Evolutionary conservation across 2,329 filamentous ascomycete genomes (phyloP).

Genomic region (Stachybotrys chlorohalonatus): DNA sequence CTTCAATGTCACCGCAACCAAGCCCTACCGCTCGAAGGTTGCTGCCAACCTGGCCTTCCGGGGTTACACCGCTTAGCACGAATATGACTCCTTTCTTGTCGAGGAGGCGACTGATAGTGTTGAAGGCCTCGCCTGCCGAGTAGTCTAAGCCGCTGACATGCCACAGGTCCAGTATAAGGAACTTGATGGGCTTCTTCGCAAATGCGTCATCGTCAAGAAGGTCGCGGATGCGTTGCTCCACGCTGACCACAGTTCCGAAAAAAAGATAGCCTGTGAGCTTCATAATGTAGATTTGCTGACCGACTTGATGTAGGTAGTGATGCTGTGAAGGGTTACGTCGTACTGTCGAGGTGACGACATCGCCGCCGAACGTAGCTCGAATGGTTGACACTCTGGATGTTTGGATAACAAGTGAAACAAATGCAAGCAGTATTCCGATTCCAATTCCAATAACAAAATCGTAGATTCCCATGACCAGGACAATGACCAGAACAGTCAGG

Average conservation of each 20-base stretch:
- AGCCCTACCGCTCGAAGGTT: constrained; percentile 79
- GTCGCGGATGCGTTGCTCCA: constrained; percentile 78
- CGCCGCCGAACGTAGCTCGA: constrained; percentile 80
- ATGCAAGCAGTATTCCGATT: constrained; percentile 83
- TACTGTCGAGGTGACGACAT: constrained; percentile 85
- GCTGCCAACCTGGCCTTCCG: constrained; percentile 65
- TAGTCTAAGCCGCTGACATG: constrained; percentile 93
- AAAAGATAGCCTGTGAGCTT: constrained; percentile 95
- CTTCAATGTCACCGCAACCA: constrained; percentile 61
- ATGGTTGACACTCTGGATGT: constrained; percentile 85
- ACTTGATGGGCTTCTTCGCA: constrained; percentile 69
- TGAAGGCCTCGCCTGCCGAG: constrained; percentile 91
- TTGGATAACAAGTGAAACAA: constrained; percentile 83
- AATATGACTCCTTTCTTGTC: constrained; percentile 69
- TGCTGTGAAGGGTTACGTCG: constrained; percentile 84
- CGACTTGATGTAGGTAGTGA: constrained; percentile 76
- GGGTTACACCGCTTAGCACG: constrained; percentile 72
- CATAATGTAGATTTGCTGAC: constrained; percentile 79
- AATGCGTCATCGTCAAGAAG: constrained; percentile 81
- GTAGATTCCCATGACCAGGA: constrained; percentile 91
- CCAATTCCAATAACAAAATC: constrained; percentile 95
- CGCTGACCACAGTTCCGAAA: constrained; percentile 93
- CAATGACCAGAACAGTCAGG: constrained; percentile 79
- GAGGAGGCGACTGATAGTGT: constrained; percentile 79
- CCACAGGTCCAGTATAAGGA: constrained; percentile 78